A percentile compares a stretch with the other conserved stretches of the same genome.
Conservation (phyloP, 108 stramenopile species). For the Phaeodactylum tricornutum region DNA sequence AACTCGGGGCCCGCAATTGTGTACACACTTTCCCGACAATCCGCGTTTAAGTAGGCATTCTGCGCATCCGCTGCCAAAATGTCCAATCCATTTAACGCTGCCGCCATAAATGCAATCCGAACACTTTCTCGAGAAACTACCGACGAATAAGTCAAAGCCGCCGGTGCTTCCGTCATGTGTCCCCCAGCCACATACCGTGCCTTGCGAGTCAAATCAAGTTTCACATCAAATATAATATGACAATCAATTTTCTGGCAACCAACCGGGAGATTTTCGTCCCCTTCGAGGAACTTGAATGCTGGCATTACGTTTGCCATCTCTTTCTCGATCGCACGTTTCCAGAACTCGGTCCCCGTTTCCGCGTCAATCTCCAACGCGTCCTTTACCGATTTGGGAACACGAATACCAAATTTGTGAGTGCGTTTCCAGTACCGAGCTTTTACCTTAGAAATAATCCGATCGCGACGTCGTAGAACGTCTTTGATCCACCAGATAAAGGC, state of each 20-base stretch:
- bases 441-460: constrained; percentile 11
- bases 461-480: constrained; percentile 9
- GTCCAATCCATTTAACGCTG: constrained; percentile 23
- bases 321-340: constrained; percentile 23
- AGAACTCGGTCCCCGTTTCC: constrained; percentile 20
- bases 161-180: constrained; percentile 17
- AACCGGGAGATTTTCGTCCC: constrained; percentile 4
- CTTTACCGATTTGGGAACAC: constrained; percentile 16
- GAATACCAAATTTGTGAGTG: constrained; percentile 19
- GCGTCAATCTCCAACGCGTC: constrained; percentile 18
- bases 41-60: constrained; percentile 37
- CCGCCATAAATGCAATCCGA: constrained; percentile 14
- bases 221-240: constrained; percentile 35
- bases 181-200: constrained; percentile 20
- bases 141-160: constrained; percentile 26
- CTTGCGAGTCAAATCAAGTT: constrained; percentile 25
- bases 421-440: constrained; percentile 2
- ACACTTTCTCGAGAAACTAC: constrained; percentile 37
- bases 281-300: constrained; percentile 28
- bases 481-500: constrained; percentile 35
- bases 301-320: constrained; percentile 16
- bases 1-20: constrained; percentile 18
- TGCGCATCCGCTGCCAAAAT: constrained; percentile 21
- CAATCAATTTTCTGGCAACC: constrained; percentile 26
- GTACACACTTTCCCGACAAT: constrained; percentile 16